Percentiles rank a stretch among this genome's conserved stretches.
Conservation (phyloP, 192 early-diverging fungal genomes). For the Coemansia sp. region DNA sequence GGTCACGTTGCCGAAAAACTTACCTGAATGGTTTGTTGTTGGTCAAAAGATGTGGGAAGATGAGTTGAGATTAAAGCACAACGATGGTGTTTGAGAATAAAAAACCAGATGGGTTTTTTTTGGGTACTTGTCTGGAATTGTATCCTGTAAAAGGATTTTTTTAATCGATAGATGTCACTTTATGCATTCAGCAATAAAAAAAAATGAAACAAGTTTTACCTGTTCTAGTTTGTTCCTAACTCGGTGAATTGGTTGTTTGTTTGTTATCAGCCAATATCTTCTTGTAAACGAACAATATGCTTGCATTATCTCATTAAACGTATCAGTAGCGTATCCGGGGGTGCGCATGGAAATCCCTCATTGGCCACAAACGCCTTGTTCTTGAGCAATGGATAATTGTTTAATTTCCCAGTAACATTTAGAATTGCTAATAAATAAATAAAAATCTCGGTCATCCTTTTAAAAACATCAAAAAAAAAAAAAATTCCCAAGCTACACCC, state of each 20-base stretch:
- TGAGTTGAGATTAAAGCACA: conserved; percentile 33
- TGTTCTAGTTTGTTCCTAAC: too few species aligned
- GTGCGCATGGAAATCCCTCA: not conserved
- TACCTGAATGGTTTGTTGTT: conserved; percentile 83
- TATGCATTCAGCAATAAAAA: too few species aligned
- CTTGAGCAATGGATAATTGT: not conserved
- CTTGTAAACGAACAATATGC: too few species aligned
- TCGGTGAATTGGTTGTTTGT: not conserved
- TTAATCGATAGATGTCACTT: too few species aligned
- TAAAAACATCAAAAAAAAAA: too few species aligned
- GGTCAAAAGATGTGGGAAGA: conserved; percentile 65
- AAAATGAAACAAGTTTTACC: too few species aligned
- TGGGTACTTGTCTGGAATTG: too few species aligned
- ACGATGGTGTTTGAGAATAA: not conserved
- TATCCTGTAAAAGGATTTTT: too few species aligned
- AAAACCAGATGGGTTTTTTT: not conserved
- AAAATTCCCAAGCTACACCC: too few species aligned
- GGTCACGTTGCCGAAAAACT: conserved; percentile 73
- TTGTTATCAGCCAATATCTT: not conserved
- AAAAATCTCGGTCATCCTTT: not conserved
- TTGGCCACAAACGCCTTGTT: not conserved
- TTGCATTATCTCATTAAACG: too few species aligned
- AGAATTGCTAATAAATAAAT: not conserved
- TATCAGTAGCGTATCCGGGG: too few species aligned
- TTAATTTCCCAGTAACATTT: not conserved